Evolutionary conservation across 768 basidiomycete genomes (phyloP).

Genomic region (Lactarius sanguifluus): DNA sequence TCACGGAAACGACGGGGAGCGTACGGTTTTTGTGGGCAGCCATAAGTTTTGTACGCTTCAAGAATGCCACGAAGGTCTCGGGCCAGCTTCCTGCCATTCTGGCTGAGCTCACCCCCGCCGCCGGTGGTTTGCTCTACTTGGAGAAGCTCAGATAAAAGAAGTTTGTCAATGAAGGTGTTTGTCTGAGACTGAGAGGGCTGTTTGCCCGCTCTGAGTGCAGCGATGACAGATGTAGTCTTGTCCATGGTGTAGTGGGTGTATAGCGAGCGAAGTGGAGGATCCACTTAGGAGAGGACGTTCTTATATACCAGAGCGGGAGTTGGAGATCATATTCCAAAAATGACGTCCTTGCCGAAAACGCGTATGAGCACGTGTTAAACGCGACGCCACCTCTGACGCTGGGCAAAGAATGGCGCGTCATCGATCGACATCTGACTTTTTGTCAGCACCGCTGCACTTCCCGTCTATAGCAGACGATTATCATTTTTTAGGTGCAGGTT

Average conservation of each 20-base stretch:
- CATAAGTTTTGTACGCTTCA: slow-evolving; percentile 56
- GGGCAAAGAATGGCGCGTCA: neutral
- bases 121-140: slow-evolving; percentile 42
- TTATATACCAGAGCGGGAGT: slow-evolving; percentile 8
- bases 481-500: slow-evolving; percentile 14
- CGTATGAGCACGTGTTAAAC: slow-evolving; percentile 7
- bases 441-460: neutral
- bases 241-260: slow-evolving; percentile 47
- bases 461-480: neutral
- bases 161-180: slow-evolving; percentile 52
- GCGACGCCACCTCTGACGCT: slow-evolving; percentile 7
- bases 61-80: slow-evolving; percentile 51
- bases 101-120: slow-evolving; percentile 47
- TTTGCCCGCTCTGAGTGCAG: slow-evolving; percentile 71
- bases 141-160: slow-evolving; percentile 50
- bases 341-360: slow-evolving; percentile 14
- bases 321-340: neutral
- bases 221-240: slow-evolving; percentile 57
- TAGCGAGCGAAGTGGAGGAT: neutral
- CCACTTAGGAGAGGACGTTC: neutral
- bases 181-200: slow-evolving; percentile 62
- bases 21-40: slow-evolving; percentile 58
- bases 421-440: neutral
- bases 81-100: slow-evolving; percentile 54
- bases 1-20: neutral